These are phyloP conservation scores for Silene noctiflora DNA, from an alignment of 179 eudicot genomes.

Conservation along the genomic window DNA sequence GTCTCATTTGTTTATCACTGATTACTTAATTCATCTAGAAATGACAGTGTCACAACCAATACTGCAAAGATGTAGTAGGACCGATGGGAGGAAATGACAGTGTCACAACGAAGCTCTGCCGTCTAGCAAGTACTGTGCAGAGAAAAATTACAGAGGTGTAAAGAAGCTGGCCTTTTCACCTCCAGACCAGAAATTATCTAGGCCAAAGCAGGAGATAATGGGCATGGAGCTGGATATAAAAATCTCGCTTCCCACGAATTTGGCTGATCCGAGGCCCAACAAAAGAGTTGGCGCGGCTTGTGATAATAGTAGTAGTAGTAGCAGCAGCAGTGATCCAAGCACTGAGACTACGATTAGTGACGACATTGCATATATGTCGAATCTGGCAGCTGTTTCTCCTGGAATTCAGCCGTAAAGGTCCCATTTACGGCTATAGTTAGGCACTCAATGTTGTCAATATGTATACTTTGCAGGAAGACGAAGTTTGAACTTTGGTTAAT, in stretches of 20 bases:
- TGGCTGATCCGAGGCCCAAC: slow-evolving; percentile 9
- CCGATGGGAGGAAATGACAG: slow-evolving; percentile 64
- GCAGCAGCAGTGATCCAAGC: slow-evolving; percentile 14
- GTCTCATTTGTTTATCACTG: no score
- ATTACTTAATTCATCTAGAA: no score
- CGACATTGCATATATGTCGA: slow-evolving; percentile 30
- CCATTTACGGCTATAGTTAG: no score
- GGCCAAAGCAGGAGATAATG: slow-evolving; percentile 8
- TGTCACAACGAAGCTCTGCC: slow-evolving; percentile 44
- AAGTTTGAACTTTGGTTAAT: not conserved
- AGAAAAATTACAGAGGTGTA: slow-evolving; percentile 47
- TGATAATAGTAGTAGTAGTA: slow-evolving; percentile 21
- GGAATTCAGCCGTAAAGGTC: slow-evolving; percentile 5
- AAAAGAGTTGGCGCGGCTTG: not conserved
- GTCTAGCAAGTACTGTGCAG: slow-evolving; percentile 45
- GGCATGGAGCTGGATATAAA: slow-evolving; percentile 15
- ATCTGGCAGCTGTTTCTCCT: slow-evolving; percentile 27
- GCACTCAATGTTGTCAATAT: not conserved
- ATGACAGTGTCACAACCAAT: no score
- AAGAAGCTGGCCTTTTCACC: slow-evolving; percentile 26
- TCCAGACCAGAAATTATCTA: not conserved
- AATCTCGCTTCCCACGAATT: slow-evolving; percentile 10
- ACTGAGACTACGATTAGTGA: slow-evolving; percentile 40
- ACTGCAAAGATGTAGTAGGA: slow-evolving; percentile 50
- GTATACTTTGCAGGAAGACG: not conserved